phyloP scores from a whole-genome alignment of 1,284 basidiomycete species.

The Rhodotorula sp. region DNA sequence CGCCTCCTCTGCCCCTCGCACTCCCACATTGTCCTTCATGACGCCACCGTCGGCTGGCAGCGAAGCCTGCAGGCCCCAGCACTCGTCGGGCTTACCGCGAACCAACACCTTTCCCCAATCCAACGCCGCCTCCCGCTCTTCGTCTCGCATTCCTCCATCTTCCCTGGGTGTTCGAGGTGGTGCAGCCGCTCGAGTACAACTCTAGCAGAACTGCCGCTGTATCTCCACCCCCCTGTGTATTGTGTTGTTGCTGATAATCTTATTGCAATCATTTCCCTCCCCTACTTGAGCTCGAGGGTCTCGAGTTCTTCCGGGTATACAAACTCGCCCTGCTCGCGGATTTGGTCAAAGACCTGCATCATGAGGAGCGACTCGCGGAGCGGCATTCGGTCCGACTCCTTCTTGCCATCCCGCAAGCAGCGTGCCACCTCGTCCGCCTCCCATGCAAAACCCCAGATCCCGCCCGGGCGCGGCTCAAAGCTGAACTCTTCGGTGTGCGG shows the following conservation, averaged over 20 bases:
- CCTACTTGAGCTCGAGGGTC: conserved; percentile 36
- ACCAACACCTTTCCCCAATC: too few species aligned
- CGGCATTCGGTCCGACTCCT: conserved; percentile 47
- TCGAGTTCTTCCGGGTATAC: conserved; percentile 49
- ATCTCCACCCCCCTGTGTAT: neutral
- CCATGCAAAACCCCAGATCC: conserved; percentile 46
- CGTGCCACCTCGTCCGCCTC: conserved; percentile 52
- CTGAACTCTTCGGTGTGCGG: conserved; percentile 22
- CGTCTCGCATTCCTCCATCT: neutral
- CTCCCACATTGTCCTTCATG: neutral
- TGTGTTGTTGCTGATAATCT: neutral
- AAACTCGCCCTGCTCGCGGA: conserved; percentile 49
- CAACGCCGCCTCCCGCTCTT: too few species aligned
- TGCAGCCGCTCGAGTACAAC: neutral
- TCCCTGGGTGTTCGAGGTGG: neutral
- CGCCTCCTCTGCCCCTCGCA: neutral
- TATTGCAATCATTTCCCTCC: neutral
- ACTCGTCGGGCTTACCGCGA: too few species aligned
- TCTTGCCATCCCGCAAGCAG: conserved; percentile 47
- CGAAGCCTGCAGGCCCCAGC: too few species aligned
- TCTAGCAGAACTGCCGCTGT: neutral
- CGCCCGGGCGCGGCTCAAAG: conserved; percentile 23
- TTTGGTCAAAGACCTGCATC: conserved; percentile 50
- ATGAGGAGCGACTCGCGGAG: conserved; percentile 48
- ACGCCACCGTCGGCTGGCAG: too few species aligned